Evolutionary conservation across 768 basidiomycete genomes (phyloP).

Genomic region (Suillus lakei): DNA sequence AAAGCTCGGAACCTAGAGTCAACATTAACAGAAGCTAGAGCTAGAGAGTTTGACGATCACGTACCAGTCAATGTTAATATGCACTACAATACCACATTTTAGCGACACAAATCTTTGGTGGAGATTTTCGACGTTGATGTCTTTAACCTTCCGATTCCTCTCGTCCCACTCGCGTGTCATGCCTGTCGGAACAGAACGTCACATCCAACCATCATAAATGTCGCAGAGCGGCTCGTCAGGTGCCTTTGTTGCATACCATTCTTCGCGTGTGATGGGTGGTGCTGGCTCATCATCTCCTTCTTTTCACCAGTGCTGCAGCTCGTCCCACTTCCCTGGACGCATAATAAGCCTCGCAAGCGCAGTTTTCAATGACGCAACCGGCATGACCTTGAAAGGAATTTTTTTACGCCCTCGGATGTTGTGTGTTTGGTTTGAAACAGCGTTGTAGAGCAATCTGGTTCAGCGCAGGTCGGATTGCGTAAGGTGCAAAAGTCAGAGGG

Average conservation of each 20-base stretch:
- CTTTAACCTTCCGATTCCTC: background rate
- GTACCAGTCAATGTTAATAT: background rate
- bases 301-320: background rate
- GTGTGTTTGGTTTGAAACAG: background rate
- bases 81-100: background rate
- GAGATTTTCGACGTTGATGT: background rate
- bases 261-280: background rate
- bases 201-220: background rate
- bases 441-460: background rate
- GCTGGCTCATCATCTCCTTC: background rate
- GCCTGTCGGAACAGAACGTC: background rate
- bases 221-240: background rate
- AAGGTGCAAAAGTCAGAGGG: background rate
- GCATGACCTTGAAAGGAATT: background rate
- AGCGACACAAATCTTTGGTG: background rate
- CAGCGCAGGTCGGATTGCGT: background rate
- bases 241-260: background rate
- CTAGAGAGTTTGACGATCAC: background rate
- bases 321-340: background rate
- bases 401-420: background rate
- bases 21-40: background rate
- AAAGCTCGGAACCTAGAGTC: background rate
- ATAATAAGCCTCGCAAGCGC: background rate
- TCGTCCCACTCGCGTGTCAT: background rate
- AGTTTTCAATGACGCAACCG: background rate